These are phyloP conservation scores for Alloteropsis angusta DNA, from an alignment of 202 grass and related monocot genomes.

Conservation along the genomic window DNA sequence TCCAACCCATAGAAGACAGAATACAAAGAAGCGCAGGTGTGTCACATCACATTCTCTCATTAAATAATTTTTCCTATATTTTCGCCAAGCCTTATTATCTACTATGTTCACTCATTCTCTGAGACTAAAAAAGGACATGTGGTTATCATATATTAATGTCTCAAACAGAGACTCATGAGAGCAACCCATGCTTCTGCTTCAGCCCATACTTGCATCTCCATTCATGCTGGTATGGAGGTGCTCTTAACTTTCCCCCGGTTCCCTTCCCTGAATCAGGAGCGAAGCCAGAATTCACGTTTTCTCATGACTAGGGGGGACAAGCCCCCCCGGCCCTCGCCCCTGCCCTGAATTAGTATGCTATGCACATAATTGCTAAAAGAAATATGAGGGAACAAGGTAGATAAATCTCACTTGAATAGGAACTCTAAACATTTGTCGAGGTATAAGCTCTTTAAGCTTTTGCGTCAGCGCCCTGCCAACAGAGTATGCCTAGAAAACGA, in stretches of 20 bases:
- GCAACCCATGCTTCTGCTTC: not conserved
- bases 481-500: constrained; percentile 72
- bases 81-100: not conserved
- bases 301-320: too few species aligned
- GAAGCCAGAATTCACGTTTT: too few species aligned
- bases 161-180: too few species aligned
- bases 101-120: not conserved
- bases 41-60: not conserved
- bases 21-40: not conserved
- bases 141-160: not conserved
- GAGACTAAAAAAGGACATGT: not conserved
- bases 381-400: constrained; percentile 23
- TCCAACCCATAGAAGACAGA: not conserved
- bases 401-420: constrained; percentile 75
- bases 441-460: constrained; percentile 97
- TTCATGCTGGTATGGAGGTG: not conserved
- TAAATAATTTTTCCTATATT: constrained; percentile 5
- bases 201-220: not conserved
- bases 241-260: not conserved
- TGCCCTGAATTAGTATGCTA: constrained; percentile 1
- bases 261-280: too few species aligned
- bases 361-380: constrained; percentile 3
- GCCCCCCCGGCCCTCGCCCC: too few species aligned
- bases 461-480: constrained; percentile 84
- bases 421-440: constrained; percentile 95